A percentile compares a stretch with the other conserved stretches of the same genome.
Evolutionary conservation across 2,329 filamentous ascomycete genomes (phyloP).

Genomic region (Mycocentrospora acerina): DNA sequence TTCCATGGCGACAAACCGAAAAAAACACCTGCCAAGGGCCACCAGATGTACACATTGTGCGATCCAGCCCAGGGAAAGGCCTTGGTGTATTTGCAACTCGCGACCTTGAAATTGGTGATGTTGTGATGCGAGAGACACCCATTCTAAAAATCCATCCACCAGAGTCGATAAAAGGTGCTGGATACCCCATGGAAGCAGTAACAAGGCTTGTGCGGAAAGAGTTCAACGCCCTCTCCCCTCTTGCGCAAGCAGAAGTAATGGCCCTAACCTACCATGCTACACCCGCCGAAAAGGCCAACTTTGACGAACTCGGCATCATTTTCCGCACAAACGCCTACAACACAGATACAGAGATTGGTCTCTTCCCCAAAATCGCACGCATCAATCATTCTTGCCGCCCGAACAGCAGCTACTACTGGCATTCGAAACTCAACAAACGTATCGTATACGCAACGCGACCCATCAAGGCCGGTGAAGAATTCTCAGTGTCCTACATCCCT

Average conservation of each 20-base stretch:
- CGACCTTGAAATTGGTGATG: conserved; percentile 41
- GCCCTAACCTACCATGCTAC: conserved; percentile 29
- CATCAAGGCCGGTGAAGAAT: conserved; percentile 44
- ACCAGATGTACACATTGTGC: conserved; percentile 30
- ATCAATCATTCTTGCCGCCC: conserved; percentile 43
- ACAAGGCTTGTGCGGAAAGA: conserved; percentile 20
- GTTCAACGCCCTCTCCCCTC: conserved; percentile 25
- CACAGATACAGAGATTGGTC: conserved; percentile 30
- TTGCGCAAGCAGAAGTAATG: conserved; percentile 26
- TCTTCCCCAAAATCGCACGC: conserved; percentile 39
- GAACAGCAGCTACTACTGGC: conserved; percentile 43
- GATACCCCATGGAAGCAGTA: conserved; percentile 29
- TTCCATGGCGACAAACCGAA: conserved; percentile 15
- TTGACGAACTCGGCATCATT: conserved; percentile 31
- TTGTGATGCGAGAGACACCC: conserved; percentile 45
- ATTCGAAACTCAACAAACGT: conserved; percentile 25
- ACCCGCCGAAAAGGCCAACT: conserved; percentile 12
- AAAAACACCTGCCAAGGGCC: conserved; percentile 26
- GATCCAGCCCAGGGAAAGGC: conserved; percentile 43
- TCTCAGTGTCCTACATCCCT: conserved; percentile 43
- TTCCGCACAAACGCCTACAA: conserved; percentile 42
- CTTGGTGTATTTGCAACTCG: conserved; percentile 46
- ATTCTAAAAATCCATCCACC: conserved; percentile 37
- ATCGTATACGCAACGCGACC: conserved; percentile 40
- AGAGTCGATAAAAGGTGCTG: conserved; percentile 23